Base-by-base conservation (phyloP, 345 rosid genomes). In the Eucalyptus cladocalyx region DNA sequence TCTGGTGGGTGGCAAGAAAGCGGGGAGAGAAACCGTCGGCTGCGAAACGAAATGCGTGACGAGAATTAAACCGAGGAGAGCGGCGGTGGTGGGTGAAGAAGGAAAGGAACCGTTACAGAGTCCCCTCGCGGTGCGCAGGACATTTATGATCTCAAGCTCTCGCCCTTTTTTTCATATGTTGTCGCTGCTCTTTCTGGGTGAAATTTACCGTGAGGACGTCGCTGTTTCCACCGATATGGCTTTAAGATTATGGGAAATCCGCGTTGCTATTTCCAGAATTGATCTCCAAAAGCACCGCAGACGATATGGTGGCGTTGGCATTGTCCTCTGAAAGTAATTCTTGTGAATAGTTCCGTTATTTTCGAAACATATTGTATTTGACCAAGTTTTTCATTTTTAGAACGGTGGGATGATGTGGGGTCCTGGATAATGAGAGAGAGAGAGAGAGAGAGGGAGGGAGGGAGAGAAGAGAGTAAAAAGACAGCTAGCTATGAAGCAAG, bases 401-500 rank as follows among this genome's bases (percentile, higher is more conserved):
- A 87, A 72, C 42, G 80, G 87, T 87, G 76, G 87, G 90, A 88
- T 91, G 91, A 80, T 80, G 90, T 43, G 90, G 90, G 92, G 88
- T 90, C 96, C 92, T 95, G 91, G 91, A 92, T 91, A 91, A 94
- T 92, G 92, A 94, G 96, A 95, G 80, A 76, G 3, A 11, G 91
- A 90, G 93, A 34, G 56, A 43, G 92, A 94, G 96, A 95, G 76
- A 72, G 8, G 9, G 9, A 28, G 58, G 23, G 53, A 49, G 50
- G 2, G 53, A 8, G 40, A 24, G 86, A 40, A 87, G 90, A 85
- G 91, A 90, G 93, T 89, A 54, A 47, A 94, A 92, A 90, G 91
- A 93, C 98, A 96, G 97, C 98, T 95, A 92, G 98, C 97, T 92
- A 90, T 94, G 95, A 94, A 89, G 94, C 80, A 90, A 89, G 90